A percentile compares a stretch with the other conserved stretches of the same genome.
Evolutionary conservation across 768 basidiomycete species (phyloP).

Genomic region (Xerocomellus dryophilus): DNA sequence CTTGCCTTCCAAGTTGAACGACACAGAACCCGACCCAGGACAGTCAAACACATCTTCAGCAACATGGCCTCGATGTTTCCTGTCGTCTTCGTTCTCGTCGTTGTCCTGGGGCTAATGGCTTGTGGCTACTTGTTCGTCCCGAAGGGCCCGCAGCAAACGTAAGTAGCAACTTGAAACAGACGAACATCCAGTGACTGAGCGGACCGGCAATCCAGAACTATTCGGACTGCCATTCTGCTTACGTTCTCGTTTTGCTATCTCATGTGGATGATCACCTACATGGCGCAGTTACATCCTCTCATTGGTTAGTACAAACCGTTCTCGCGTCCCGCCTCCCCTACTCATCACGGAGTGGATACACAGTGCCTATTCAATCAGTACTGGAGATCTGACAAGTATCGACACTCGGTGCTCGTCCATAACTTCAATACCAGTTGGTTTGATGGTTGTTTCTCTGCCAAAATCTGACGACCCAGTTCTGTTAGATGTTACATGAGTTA

Average conservation of each 20-base stretch:
- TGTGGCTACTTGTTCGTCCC: conserved; percentile 67
- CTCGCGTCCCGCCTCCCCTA: not conserved
- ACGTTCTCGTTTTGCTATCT: conserved; percentile 83
- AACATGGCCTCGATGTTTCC: conserved; percentile 71
- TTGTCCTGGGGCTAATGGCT: conserved; percentile 63
- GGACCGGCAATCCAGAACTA: conserved; percentile 50
- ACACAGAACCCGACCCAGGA: not conserved
- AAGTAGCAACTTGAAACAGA: conserved; percentile 30
- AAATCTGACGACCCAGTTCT: conserved; percentile 7
- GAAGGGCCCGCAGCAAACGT: conserved; percentile 92
- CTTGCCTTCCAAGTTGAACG: not conserved
- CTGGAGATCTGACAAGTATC: conserved; percentile 16
- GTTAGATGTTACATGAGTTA: conserved; percentile 27
- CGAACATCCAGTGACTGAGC: not conserved
- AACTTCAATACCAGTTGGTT: conserved; percentile 26
- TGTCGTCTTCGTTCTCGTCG: conserved; percentile 61
- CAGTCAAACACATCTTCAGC: not conserved
- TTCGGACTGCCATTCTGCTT: conserved; percentile 78
- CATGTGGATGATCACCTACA: conserved; percentile 97
- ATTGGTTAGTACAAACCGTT: conserved; percentile 55
- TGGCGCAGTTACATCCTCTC: conserved; percentile 90
- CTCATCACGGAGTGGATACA: not conserved
- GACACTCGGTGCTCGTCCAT: not conserved
- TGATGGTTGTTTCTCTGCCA: not conserved
- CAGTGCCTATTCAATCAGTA: conserved; percentile 20